Evolutionary conservation across 176 grass and related monocot genomes (phyloP).

Genomic region (Oryza longistaminata): DNA sequence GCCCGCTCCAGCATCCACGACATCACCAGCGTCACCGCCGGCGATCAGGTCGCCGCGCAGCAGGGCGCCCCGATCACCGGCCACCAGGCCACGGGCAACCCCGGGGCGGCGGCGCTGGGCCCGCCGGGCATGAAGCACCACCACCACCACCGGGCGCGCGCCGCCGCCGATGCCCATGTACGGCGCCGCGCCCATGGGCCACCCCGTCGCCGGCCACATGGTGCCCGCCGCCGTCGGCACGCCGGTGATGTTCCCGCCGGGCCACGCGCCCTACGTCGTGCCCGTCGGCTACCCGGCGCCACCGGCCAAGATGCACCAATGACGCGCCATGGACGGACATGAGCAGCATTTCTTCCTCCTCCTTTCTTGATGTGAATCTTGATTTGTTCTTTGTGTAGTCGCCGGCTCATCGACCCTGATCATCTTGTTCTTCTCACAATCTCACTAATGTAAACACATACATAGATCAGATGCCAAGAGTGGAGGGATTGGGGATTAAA

Average conservation of each 20-base stretch:
- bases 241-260: constrained; percentile 87
- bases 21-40: constrained; percentile 72
- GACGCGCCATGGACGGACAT: background rate
- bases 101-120: background rate
- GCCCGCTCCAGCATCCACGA: constrained; percentile 95
- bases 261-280: constrained; percentile 74
- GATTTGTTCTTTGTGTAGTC: constrained; percentile 31
- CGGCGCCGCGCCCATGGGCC: constrained; percentile 70
- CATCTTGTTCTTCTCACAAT: constrained; percentile 12
- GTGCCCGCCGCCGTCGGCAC: constrained; percentile 72
- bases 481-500: constrained; percentile 4
- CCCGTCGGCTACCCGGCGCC: constrained; percentile 82
- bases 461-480: constrained; percentile 39
- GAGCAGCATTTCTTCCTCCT: background rate
- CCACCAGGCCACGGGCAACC: constrained; percentile 42
- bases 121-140: constrained; percentile 41
- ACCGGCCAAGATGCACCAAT: constrained; percentile 69
- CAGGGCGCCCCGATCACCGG: constrained; percentile 43
- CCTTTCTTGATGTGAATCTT: constrained; percentile 32
- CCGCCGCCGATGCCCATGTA: constrained; percentile 56
- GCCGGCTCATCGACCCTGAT: constrained; percentile 14
- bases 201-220: constrained; percentile 69
- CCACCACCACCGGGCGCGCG: constrained; percentile 12
- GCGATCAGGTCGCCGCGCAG: constrained; percentile 40
- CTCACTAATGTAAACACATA: constrained; percentile 28